Base-by-base conservation (phyloP, 2,329 filamentous ascomycete species). In the Curvularia sp. region DNA sequence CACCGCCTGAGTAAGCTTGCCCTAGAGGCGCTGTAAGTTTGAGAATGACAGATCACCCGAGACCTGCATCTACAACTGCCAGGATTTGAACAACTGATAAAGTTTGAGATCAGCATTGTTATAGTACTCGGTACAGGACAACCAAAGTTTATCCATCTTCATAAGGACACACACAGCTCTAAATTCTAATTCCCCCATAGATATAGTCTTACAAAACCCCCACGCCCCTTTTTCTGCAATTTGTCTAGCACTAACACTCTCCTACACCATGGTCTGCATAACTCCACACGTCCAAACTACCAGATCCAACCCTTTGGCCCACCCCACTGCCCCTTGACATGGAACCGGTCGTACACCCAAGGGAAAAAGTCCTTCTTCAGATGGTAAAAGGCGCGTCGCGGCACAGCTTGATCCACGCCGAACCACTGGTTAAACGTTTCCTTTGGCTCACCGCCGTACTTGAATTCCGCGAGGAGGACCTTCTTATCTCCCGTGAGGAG, bases 281-380 rank as follows among this genome's bases (percentile, higher is more conserved):
- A 5, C 18, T 21, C 38, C 38, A 41, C 9, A 12, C 5, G 9
- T 21, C 38, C 8, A 21, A 21, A 15, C 15, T 27, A 43, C 41
- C 41, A 19, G 12, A 43, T 43, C 41, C 41, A 86, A 0, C 86
- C 86, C 70, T 83, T 85, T 0, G 86, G 84, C 5, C 86, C 86
- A 21, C 78, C 85, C 86, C 86, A 88, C 7, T 79, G 84, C 5
- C 86, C 86, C 75, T 86, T 87, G 6, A 88, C 81, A 81, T 87
- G 83, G 34, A 80, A 80, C 32, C 83, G 81, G 53, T 80, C 82
- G 73, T 88, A 88, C 2, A 89, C 86, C 86, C 86, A 88, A 0
- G 86, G 86, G 74, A 89, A 89, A 66, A 89, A 89, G 67, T 88
- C 82, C 76, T 86, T 88, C 79, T 89, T 89, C 45, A 89, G 64